These are phyloP conservation scores for Coffea canephora DNA, from an alignment of 257 asterid genomes.

Conservation along the genomic window DNA sequence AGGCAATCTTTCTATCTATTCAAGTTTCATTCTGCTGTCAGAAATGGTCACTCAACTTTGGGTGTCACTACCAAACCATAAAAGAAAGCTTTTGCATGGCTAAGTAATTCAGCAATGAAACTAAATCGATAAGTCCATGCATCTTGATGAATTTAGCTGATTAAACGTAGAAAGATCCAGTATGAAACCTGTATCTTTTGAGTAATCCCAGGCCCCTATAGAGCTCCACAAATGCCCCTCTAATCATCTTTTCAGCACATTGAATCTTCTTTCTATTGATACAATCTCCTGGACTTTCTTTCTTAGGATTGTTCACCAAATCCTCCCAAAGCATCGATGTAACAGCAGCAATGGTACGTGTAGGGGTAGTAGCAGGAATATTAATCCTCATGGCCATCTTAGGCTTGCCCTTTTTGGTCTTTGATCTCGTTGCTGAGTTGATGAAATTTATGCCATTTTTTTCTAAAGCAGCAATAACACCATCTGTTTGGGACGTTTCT, in stretches of 20 bases:
- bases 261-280: constrained; percentile 69
- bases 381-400: constrained; percentile 66
- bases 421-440: constrained; percentile 46
- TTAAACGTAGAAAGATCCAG: no score
- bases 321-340: constrained; percentile 91
- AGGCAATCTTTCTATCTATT: not conserved
- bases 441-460: constrained; percentile 61
- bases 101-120: not conserved
- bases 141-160: not conserved
- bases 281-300: constrained; percentile 51
- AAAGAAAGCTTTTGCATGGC: not conserved
- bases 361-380: constrained; percentile 86
- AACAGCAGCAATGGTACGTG: constrained; percentile 64
- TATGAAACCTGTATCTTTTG: constrained; percentile 64
- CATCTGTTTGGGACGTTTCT: constrained; percentile 41
- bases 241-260: constrained; percentile 86
- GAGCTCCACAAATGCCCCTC: constrained; percentile 92
- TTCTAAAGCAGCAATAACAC: constrained; percentile 60
- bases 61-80: not conserved
- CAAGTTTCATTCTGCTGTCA: not conserved
- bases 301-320: constrained; percentile 60
- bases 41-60: not conserved
- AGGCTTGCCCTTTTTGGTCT: constrained; percentile 53
- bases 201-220: constrained; percentile 86
- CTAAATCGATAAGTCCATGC: not conserved